phyloP scores from a whole-genome alignment of 2,329 filamentous ascomycete species.

The Fusarium nanum region DNA sequence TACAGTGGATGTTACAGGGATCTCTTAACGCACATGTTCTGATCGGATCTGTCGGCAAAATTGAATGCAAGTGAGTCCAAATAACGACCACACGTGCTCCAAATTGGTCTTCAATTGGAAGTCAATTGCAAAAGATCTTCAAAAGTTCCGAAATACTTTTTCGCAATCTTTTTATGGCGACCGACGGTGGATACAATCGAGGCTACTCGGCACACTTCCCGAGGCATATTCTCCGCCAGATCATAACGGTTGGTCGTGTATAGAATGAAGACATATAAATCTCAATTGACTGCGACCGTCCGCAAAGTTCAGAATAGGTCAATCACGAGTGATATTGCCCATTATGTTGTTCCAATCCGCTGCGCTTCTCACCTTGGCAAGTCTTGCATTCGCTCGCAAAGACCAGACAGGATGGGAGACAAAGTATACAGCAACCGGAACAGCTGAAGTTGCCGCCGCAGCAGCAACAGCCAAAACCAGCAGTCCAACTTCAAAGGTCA shows the following conservation, averaged over 20 bases:
- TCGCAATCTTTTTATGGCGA: conserved; percentile 1
- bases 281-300: not conserved
- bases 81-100: conserved; percentile 28
- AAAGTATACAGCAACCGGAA: conserved; percentile 63
- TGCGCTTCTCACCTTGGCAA: conserved; percentile 44
- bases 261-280: not conserved
- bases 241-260: not conserved
- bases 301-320: not conserved
- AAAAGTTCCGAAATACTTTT: not conserved
- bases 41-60: conserved; percentile 41
- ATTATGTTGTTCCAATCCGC: conserved; percentile 39
- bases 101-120: conserved; percentile 24
- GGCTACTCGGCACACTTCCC: conserved; percentile 20
- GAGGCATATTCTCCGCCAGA: not conserved
- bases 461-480: conserved; percentile 70
- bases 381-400: conserved; percentile 40
- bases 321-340: not conserved
- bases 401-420: conserved; percentile 50
- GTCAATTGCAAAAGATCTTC: not conserved
- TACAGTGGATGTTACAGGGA: not conserved
- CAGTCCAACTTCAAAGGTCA: conserved; percentile 71
- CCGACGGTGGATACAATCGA: conserved; percentile 10
- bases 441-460: conserved; percentile 64
- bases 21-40: not conserved
- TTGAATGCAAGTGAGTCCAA: not conserved